phyloP scores from a whole-genome alignment of 1,284 basidiomycete species.

The Caloboletus inedulis region DNA sequence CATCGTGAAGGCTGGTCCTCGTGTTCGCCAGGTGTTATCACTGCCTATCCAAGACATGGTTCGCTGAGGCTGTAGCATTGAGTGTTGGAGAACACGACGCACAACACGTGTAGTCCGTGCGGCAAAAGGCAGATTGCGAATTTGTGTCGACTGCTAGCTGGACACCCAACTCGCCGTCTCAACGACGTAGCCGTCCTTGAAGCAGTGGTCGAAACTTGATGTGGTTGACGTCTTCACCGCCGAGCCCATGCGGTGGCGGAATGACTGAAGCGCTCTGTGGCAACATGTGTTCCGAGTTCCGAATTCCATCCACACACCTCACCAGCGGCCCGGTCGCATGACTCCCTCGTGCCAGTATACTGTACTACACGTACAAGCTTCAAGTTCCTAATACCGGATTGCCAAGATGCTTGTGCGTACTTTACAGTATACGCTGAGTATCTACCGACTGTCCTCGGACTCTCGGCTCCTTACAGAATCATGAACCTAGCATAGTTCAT shows the following conservation, averaged over 20 bases:
- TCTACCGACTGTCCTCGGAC: slow-evolving; percentile 3
- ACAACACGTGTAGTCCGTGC: slow-evolving; percentile 26
- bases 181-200: background rate
- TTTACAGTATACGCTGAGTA: background rate
- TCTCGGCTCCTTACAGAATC: background rate
- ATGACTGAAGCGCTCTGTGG: background rate
- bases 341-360: background rate
- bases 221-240: background rate
- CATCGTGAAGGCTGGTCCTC: slow-evolving; percentile 20
- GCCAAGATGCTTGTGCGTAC: background rate
- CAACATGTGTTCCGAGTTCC: background rate
- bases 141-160: background rate
- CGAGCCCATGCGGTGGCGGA: background rate
- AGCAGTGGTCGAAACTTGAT: background rate
- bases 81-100: slow-evolving; percentile 13
- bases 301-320: background rate
- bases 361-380: too few relatives aligned
- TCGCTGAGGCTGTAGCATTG: background rate
- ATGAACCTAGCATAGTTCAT: background rate
- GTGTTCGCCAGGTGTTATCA: slow-evolving; percentile 34
- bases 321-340: background rate
- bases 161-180: background rate
- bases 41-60: slow-evolving; percentile 27
- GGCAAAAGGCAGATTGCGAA: background rate
- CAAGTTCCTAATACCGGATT: background rate